Evolutionary conservation across 768 basidiomycete species (phyloP).

Genomic region (Leccinum longicurvipes): DNA sequence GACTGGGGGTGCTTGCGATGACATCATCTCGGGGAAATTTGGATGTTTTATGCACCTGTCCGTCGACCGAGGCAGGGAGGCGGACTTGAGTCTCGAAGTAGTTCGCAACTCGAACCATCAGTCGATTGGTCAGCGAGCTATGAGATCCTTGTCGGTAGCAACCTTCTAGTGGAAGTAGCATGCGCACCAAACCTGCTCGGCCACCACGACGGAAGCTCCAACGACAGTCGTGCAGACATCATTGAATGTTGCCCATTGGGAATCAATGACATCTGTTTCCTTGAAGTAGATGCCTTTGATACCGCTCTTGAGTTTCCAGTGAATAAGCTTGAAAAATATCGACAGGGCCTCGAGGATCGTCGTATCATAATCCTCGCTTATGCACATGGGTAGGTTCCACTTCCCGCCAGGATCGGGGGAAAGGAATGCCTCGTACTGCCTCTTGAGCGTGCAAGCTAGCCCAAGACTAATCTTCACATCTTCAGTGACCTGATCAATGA

Average conservation of each 20-base stretch:
- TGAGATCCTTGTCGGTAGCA: neutral
- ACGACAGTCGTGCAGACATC: slow-evolving; percentile 85
- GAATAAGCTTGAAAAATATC: slow-evolving; percentile 90
- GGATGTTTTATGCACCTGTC: slow-evolving; percentile 22
- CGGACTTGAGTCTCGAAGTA: slow-evolving; percentile 95
- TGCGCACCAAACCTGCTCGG: slow-evolving; percentile 90
- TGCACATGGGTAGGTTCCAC: slow-evolving; percentile 87
- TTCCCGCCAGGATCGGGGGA: slow-evolving; percentile 81
- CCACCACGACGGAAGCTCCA: slow-evolving; percentile 87
- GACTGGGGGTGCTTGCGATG: slow-evolving; percentile 35
- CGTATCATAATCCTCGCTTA: slow-evolving; percentile 85
- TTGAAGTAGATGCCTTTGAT: slow-evolving; percentile 93
- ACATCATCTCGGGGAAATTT: slow-evolving; percentile 38
- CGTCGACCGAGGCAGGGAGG: slow-evolving; percentile 51
- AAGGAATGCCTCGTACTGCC: slow-evolving; percentile 91
- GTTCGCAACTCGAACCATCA: slow-evolving; percentile 89
- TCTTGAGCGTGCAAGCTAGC: slow-evolving; percentile 90
- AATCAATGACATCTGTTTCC: slow-evolving; percentile 96
- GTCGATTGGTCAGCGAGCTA: slow-evolving; percentile 88
- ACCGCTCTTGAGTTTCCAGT: slow-evolving; percentile 94
- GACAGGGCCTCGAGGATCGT: slow-evolving; percentile 85
- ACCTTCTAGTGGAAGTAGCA: neutral
- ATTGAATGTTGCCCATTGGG: slow-evolving; percentile 93
- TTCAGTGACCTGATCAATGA: slow-evolving; percentile 92
- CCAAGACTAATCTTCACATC: slow-evolving; percentile 90